Conservation (phyloP, 495 filamentous ascomycete genomes). For the Neurospora sublineolata region DNA sequence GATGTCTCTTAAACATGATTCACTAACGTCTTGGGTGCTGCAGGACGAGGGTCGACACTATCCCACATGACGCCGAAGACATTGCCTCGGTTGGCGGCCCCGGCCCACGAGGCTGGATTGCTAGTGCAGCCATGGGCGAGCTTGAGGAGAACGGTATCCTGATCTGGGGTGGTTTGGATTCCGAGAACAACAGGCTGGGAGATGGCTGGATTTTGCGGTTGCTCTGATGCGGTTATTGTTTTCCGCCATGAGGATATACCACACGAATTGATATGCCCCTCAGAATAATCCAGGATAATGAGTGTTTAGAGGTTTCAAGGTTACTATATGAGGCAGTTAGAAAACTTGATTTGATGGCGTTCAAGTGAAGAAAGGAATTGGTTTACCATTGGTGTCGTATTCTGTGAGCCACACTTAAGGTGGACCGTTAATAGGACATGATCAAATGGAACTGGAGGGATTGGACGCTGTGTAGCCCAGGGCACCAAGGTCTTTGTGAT, state of each 20-base stretch:
- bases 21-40: neutral
- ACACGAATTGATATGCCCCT: neutral
- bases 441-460: neutral
- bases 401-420: neutral
- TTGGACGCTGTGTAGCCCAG: neutral
- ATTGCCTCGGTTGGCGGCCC: slow-evolving; percentile 30
- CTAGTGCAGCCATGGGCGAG: slow-evolving; percentile 35
- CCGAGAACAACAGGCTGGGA: slow-evolving; percentile 30
- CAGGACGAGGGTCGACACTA: slow-evolving; percentile 24
- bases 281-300: neutral
- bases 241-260: neutral
- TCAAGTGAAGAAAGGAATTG: neutral
- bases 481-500: neutral
- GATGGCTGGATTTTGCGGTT: slow-evolving; percentile 47
- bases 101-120: slow-evolving; percentile 35
- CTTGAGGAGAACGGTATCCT: slow-evolving; percentile 40
- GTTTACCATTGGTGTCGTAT: neutral
- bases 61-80: slow-evolving; percentile 34
- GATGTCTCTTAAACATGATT: neutral
- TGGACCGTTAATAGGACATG: neutral
- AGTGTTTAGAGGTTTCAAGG: neutral
- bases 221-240: slow-evolving; percentile 12
- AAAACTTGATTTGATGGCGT: neutral
- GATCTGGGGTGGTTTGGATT: slow-evolving; percentile 40
- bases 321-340: neutral